These are phyloP conservation scores for Tylopilus sp. DNA, from an alignment of 1,284 basidiomycete genomes.

Conservation along the genomic window DNA sequence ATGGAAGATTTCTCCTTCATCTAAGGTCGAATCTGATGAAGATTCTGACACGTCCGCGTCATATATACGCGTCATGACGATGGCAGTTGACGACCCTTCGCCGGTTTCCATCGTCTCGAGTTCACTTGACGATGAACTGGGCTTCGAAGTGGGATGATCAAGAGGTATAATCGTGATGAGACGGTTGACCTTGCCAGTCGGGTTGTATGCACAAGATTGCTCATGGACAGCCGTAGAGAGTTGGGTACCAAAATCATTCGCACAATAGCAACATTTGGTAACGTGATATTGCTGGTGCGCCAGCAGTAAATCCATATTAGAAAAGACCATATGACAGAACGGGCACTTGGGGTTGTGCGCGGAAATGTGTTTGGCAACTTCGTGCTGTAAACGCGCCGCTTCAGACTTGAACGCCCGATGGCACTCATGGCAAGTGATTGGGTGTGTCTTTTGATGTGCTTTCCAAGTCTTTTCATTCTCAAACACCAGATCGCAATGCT, in stretches of 20 bases:
- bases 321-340: constrained; percentile 19
- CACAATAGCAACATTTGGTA: constrained; percentile 29
- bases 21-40: constrained; percentile 13
- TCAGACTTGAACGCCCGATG: constrained; percentile 15
- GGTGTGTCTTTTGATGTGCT: constrained; percentile 24
- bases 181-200: not conserved
- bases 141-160: not conserved
- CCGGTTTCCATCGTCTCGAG: not conserved
- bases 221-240: constrained; percentile 18
- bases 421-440: constrained; percentile 28
- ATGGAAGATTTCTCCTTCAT: constrained; percentile 22
- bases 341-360: constrained; percentile 20
- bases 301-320: not conserved
- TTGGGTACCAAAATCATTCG: not conserved
- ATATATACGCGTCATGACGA: not conserved
- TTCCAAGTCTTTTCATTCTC: constrained; percentile 5
- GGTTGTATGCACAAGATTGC: constrained; percentile 6
- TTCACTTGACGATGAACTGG: not conserved
- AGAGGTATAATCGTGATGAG: no score
- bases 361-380: no score
- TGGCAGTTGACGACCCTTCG: not conserved
- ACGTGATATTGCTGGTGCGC: constrained; percentile 21
- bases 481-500: constrained; percentile 26
- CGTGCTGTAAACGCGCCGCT: constrained; percentile 1
- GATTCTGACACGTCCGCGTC: constrained; percentile 2